Evolutionary conservation across 306 rosid genomes (phyloP), one percentile per base, ranked within the genome.

Genomic region (Prunus armeniaca): DNA sequence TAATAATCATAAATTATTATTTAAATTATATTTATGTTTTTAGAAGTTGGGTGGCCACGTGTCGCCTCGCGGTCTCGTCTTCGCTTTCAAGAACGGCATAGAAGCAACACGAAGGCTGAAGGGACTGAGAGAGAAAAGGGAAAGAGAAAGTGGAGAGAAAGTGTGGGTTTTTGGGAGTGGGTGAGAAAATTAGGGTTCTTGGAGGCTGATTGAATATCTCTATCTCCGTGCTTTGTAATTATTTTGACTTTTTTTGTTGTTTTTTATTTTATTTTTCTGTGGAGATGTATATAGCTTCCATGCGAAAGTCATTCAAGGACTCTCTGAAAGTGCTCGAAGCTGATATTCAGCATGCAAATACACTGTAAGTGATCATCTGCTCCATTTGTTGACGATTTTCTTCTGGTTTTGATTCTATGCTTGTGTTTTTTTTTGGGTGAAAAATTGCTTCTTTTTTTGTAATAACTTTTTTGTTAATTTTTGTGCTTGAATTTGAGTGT

Each of bases 231-330:
- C 47, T 41, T 27, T 38, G 58, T 55, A 47, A 18, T 60, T 78
- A 19, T 46, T 72, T 63, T 28, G 58, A 9, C 1, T 60, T 7
- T 55, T 3, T 13, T 66, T 73, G 54, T 70, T 58, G 67, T 69
- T n/a, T 66, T 75, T 46, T 73, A 51, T 70, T 75, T 38, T 3
- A 1, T 54, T 73, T 46, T 52, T 34, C n/a, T 22, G 34, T 52
- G 69, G 88, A 85, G 84, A 86, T 94, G 98, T 90, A 92, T 78
- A 80, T 92, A 78, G 87, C 91, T 86, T 84, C 98, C 80, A 94
- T 87, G 96, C 87, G 98, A 87, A 94, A 91, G 84, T 94, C 98
- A 50, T 94, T 94, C 87, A 94, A 92, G 92, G 98, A 94, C 75
- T 94, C 98, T 70, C 81, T 94, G 66, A 94, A 94, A 85, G 87